Base-by-base conservation (phyloP, 1,284 basidiomycete species). In the Stereum hirsutum region DNA sequence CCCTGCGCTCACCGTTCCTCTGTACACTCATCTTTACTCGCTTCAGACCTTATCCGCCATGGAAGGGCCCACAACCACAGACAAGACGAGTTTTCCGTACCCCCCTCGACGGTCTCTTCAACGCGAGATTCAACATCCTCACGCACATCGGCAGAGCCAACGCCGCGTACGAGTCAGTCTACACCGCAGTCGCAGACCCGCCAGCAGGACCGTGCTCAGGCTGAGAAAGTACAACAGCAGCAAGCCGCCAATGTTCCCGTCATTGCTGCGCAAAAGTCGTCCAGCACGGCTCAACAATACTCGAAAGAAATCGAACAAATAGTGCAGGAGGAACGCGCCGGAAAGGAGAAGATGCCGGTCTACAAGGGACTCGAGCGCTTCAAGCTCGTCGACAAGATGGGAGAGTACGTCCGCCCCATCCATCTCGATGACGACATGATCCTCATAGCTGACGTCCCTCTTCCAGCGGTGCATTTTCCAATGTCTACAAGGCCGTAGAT, bases 401-500 rank as follows among this genome's bases (percentile, higher is more conserved):
- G 92, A 71, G 92, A 96, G 89, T 92, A 51, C 64, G 89, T 68
- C 34, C 30, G 10, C 42, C 23, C 5, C 41, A 44, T 48, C 46
- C 47, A 33, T 45, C 33, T 44, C 43, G 44, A 51, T 46, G 44
- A 49, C 40, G 25, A 39, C 28, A 46, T 41, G 49, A 43, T 33
- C 48, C 20, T 20, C 6, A 19, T 10, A 32, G 11, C 26, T 24
- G 14, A 32, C 26, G 4, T 27, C 42, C 36, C 49, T 7, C 52
- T 31, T 32, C 8, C 48, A 90, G 89, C 55, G 96, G 96, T 50
- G 96, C 96, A 30, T 99, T 99, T 63, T 98, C 95, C 10, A 92
- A 97, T 58, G 96, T 99, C 3, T 99, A 96, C 76, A 92, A 91
- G 62, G 96, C 93, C 2, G 57, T 88, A 43, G 89, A 97, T 63